Conservation (phyloP, 805 yeast genomes). For the Teunomyces aglyptinius region DNA sequence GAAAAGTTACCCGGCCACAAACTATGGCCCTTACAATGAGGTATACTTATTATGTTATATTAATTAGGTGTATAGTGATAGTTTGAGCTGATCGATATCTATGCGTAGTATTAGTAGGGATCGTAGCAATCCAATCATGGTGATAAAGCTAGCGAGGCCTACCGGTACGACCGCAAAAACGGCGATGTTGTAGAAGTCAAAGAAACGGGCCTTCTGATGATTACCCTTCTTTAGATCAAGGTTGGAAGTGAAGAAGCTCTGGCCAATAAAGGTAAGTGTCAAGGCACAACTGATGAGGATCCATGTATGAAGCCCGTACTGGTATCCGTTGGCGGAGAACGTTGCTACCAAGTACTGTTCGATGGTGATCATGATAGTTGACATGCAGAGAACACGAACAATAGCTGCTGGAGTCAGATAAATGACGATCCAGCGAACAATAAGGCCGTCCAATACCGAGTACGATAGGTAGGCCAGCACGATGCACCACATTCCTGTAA, state of each 20-base stretch:
- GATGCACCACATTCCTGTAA: constrained; percentile 89
- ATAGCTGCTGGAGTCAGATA: constrained; percentile 88
- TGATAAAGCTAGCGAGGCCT: constrained; percentile 88
- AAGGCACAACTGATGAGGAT: constrained; percentile 81
- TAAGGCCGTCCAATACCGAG: constrained; percentile 81
- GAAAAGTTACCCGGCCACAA: constrained; percentile 5
- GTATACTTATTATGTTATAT: neutral
- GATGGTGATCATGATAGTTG: constrained; percentile 65
- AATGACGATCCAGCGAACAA: constrained; percentile 91
- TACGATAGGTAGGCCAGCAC: constrained; percentile 84
- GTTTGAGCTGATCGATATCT: constrained; percentile 41
- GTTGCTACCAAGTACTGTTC: constrained; percentile 67
- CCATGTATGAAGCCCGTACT: constrained; percentile 86
- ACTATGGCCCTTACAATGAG: neutral
- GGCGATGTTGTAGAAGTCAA: constrained; percentile 82
- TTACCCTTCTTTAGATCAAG: constrained; percentile 48
- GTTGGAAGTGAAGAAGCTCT: constrained; percentile 83
- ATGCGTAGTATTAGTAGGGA: constrained; percentile 71
- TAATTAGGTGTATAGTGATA: neutral
- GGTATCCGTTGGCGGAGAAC: constrained; percentile 63
- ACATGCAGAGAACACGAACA: constrained; percentile 79
- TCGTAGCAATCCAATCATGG: constrained; percentile 82
- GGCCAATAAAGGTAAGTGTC: constrained; percentile 77
- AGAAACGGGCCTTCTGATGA: constrained; percentile 55
- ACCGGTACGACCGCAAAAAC: constrained; percentile 99